Percentiles rank a stretch among this genome's conserved stretches.
Evolutionary conservation across 495 filamentous ascomycete genomes (phyloP).

Genomic region (Apodospora peruviana): DNA sequence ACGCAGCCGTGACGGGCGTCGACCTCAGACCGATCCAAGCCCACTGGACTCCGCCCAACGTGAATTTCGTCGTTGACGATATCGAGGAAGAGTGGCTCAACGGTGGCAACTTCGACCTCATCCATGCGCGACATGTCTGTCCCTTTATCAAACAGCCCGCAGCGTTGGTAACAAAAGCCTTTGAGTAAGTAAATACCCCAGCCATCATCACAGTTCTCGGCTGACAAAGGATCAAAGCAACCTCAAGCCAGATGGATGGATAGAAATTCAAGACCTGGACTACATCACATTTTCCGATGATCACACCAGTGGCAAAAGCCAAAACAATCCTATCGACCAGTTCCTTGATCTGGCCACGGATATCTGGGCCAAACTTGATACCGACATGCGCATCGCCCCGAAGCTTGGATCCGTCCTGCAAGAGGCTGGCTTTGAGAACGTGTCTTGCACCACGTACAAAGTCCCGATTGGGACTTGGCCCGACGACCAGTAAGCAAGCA

Average conservation of each 20-base stretch:
- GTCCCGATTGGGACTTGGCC: constrained; percentile 56
- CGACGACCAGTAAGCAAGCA: constrained; percentile 21
- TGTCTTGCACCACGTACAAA: constrained; percentile 44
- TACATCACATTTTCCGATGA: constrained; percentile 36
- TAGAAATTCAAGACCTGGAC: constrained; percentile 46
- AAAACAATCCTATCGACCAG: constrained; percentile 21
- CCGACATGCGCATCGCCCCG: constrained; percentile 41
- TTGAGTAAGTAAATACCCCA: constrained; percentile 8
- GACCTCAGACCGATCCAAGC: constrained; percentile 36
- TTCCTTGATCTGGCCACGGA: constrained; percentile 24
- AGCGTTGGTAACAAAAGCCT: constrained; percentile 22
- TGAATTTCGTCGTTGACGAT: constrained; percentile 39
- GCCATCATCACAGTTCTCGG: neutral
- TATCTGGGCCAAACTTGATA: constrained; percentile 21
- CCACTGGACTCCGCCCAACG: constrained; percentile 29
- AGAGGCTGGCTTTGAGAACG: constrained; percentile 56
- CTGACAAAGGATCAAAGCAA: no score
- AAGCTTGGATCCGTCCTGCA: constrained; percentile 40
- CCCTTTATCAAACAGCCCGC: constrained; percentile 39
- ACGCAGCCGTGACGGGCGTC: constrained; percentile 25
- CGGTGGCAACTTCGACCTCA: constrained; percentile 25
- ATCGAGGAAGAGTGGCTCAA: constrained; percentile 32
- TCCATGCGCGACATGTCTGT: constrained; percentile 32
- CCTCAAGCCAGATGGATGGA: constrained; percentile 44
- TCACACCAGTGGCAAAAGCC: constrained; percentile 19